Percentiles rank a stretch among this genome's conserved stretches.
These are phyloP conservation scores for Colletotrichum magnum DNA, from an alignment of 2,329 filamentous ascomycete species.

Conservation along the genomic window DNA sequence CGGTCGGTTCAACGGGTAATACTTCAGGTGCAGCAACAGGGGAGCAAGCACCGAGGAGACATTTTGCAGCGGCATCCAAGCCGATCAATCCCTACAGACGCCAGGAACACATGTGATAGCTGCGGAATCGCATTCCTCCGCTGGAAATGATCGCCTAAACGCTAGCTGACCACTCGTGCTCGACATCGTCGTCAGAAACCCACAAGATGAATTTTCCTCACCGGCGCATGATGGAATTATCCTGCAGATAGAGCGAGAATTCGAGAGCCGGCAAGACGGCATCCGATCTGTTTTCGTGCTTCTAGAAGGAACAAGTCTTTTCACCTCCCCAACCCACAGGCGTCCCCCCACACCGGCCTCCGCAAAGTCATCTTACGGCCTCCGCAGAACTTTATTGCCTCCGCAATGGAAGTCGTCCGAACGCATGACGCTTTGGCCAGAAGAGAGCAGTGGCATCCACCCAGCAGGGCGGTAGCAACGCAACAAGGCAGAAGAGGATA, in stretches of 20 bases:
- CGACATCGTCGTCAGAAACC: too few species aligned
- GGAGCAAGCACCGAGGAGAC: too few species aligned
- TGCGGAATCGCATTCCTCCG: background rate
- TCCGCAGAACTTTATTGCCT: slow-evolving; percentile 27
- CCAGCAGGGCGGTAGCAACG: too few species aligned
- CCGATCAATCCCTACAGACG: too few species aligned
- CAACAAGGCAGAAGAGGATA: background rate
- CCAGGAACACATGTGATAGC: background rate
- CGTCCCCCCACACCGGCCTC: slow-evolving; percentile 32
- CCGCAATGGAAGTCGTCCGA: slow-evolving; percentile 29
- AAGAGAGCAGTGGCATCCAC: background rate
- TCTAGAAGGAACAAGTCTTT: background rate
- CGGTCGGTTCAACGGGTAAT: background rate
- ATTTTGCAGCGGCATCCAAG: background rate
- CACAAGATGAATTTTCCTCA: background rate
- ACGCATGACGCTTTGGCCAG: slow-evolving; percentile 17
- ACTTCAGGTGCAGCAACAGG: too few species aligned
- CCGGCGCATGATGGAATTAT: background rate
- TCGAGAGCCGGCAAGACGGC: background rate
- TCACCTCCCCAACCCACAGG: slow-evolving; percentile 6
- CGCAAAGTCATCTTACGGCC: slow-evolving; percentile 32
- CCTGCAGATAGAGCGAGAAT: slow-evolving; percentile 15
- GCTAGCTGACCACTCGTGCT: too few species aligned
- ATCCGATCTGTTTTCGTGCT: background rate
- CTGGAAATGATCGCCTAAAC: too few species aligned